Conservation (phyloP, 2,329 filamentous ascomycete species). For the Fusarium temperatum region DNA sequence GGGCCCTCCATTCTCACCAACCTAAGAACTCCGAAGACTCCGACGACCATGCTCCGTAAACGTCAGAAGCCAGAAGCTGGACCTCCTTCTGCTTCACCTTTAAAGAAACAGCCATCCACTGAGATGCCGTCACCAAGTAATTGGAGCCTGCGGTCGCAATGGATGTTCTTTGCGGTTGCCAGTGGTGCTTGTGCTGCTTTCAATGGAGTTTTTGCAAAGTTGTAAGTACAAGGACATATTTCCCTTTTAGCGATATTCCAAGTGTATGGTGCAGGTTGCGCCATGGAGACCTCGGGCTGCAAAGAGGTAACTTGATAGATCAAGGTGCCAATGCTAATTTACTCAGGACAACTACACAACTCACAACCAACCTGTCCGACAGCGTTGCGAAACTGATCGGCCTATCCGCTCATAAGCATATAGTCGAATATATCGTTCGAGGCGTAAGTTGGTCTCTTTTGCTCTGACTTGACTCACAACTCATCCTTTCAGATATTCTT, state of each 20-base stretch:
- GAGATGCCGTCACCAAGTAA: conserved; percentile 17
- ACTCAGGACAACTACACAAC: conserved; percentile 63
- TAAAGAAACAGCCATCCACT: background rate
- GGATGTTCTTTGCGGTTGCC: conserved; percentile 75
- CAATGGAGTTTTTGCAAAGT: conserved; percentile 85
- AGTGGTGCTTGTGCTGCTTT: conserved; percentile 82
- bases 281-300: too few species aligned
- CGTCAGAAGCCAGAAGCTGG: conserved; percentile 29
- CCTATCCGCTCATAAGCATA: conserved; percentile 51
- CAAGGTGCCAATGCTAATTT: background rate
- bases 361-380: conserved; percentile 60
- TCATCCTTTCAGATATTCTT: conserved; percentile 70
- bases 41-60: conserved; percentile 43
- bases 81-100: background rate
- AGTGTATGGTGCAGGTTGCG: background rate
- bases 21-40: conserved; percentile 20
- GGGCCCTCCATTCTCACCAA: conserved; percentile 23
- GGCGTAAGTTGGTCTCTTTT: conserved; percentile 51
- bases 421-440: conserved; percentile 60
- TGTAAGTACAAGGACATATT: conserved; percentile 61
- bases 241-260: background rate
- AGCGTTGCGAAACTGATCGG: conserved; percentile 56
- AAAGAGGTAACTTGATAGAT: background rate
- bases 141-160: conserved; percentile 55
- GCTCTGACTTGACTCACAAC: background rate